Conservation (phyloP, 2,329 filamentous ascomycete genomes). For the Pseudophaeomoniella oleicola region DNA sequence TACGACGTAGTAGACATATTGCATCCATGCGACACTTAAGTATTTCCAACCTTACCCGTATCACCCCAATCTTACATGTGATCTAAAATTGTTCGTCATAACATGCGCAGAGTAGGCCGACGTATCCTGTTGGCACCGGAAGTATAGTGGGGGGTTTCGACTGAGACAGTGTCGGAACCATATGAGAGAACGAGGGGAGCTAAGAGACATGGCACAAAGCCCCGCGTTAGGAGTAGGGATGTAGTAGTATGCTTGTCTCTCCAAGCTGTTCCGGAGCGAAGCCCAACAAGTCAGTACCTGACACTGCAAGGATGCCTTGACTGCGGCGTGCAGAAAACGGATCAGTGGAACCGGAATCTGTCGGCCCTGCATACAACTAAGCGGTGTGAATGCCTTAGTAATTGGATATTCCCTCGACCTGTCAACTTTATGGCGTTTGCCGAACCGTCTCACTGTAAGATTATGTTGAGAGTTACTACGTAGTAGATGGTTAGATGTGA, state of each 20-base stretch:
- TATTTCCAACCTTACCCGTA: not conserved
- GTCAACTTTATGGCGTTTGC: too few relatives aligned
- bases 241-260: too few relatives aligned
- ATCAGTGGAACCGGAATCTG: not conserved
- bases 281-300: too few relatives aligned
- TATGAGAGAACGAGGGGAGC: too few relatives aligned
- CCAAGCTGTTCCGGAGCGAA: too few relatives aligned
- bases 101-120: not conserved
- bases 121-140: not conserved
- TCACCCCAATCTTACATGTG: not conserved
- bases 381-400: not conserved
- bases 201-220: too few relatives aligned
- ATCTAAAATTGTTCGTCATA: not conserved
- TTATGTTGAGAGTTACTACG: not conserved
- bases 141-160: not conserved
- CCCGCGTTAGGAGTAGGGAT: too few relatives aligned
- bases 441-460: not conserved
- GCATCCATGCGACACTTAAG: not conserved
- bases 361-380: not conserved
- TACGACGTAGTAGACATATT: too few relatives aligned
- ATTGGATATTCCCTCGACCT: too few relatives aligned
- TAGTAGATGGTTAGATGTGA: not conserved
- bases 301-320: too few relatives aligned
- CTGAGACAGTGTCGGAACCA: not conserved
- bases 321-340: not conserved